Conservation (phyloP, 1,139 yeast genomes). For the Protomyces inouyei region DNA sequence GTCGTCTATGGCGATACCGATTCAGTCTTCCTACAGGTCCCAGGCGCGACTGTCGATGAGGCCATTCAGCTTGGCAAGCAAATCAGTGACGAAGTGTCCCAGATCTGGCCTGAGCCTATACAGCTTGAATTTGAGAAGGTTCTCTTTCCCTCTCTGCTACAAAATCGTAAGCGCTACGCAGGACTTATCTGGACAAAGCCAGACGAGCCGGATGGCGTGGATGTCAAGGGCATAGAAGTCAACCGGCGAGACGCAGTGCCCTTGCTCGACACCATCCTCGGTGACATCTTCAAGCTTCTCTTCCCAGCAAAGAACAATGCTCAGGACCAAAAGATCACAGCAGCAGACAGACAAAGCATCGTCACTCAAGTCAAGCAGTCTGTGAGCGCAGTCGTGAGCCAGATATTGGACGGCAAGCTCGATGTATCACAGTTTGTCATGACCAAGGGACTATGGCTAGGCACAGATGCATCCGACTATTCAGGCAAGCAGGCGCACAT, state of each 20-base stretch:
- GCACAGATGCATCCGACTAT: slow-evolving; percentile 22
- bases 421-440: slow-evolving; percentile 17
- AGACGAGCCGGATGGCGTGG: slow-evolving; percentile 12
- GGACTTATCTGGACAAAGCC: slow-evolving; percentile 21
- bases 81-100: slow-evolving; percentile 10
- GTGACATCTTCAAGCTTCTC: slow-evolving; percentile 15
- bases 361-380: slow-evolving; percentile 17
- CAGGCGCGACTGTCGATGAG: slow-evolving; percentile 10
- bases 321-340: background rate
- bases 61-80: slow-evolving; percentile 21
- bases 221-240: slow-evolving; percentile 24
- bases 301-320: slow-evolving; percentile 15
- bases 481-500: slow-evolving; percentile 20
- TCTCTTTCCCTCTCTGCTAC: slow-evolving; percentile 18
- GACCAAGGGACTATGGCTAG: slow-evolving; percentile 27
- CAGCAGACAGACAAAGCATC: slow-evolving; percentile 3
- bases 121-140: slow-evolving; percentile 25
- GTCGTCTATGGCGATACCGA: slow-evolving; percentile 27
- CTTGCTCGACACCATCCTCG: slow-evolving; percentile 13
- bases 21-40: slow-evolving; percentile 10
- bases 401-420: slow-evolving; percentile 7
- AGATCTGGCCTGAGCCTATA: slow-evolving; percentile 21
- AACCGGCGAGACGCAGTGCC: slow-evolving; percentile 27
- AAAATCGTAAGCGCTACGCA: slow-evolving; percentile 22
- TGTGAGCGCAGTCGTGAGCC: background rate